Base-by-base conservation (phyloP, 495 filamentous ascomycete species). In the Talaromyces wortmannii region DNA sequence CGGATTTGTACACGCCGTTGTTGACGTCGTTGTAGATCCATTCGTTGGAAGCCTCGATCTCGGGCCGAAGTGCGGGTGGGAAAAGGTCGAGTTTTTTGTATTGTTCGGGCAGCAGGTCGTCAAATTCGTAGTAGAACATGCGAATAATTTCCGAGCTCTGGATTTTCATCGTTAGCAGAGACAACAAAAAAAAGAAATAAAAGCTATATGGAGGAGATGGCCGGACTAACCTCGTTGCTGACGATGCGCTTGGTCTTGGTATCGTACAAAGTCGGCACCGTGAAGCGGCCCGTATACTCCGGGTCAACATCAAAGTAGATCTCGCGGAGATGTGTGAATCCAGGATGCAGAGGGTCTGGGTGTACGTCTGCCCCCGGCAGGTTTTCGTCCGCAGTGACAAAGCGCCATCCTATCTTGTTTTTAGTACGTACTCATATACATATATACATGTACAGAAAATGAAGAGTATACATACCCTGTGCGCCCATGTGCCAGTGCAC, bases 21-120 rank as follows among this genome's bases (percentile, higher is more conserved):
- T 96, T 96, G 65, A 96, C 76, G 56, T 87, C 81, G 61, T 88
- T 78, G 70, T 94, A 94, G 55, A 86, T 84, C 90, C 90, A 95
- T 31, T 83, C 81, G 65, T 94, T 94, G 53, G 84, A 71, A 45
- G 77, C 75, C 57, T 96, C 88, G 63, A 96, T 94, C 16, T 85
- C 65, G 47, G 66, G 52, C 23, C 73, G 75, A 16, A 91, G 71
- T 1, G 76, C 58, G 31, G 71, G 56, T 0, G 89, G 89, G 62
- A 84, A 86, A 43, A 88, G 79, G 59, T 85, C 83, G 2, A 85
- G 60, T 32, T 82, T 78, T 40, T 81, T 78, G 67, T 78, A 81
- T 56, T 80, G 54, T 6, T 67, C 65, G 17, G 75, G 71, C 3
- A 95, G 61, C 16, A 91, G 66, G 53, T 83, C 77, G 63, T 96